Conservation (phyloP, 148 eudicot species). For the Limonium bicolor region DNA sequence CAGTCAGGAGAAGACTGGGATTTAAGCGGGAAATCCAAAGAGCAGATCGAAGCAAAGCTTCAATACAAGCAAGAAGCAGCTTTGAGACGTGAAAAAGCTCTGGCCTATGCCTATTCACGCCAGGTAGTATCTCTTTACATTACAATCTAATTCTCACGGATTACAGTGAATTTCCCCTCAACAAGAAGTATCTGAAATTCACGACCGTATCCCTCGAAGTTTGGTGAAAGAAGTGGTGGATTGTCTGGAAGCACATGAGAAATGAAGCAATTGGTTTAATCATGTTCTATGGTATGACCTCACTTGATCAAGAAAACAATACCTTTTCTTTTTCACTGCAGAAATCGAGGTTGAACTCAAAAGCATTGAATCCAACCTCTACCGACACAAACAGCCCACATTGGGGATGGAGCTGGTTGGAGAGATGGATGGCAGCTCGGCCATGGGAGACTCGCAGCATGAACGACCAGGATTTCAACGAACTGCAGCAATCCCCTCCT, state of each 20-base stretch:
- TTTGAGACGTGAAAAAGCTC: constrained; percentile 82
- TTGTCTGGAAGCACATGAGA: too few species aligned
- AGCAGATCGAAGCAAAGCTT: constrained; percentile 68
- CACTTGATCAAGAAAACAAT: background rate
- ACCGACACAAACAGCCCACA: constrained; percentile 80
- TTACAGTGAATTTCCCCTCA: too few species aligned
- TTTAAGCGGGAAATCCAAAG: constrained; percentile 65
- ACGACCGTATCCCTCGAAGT: too few species aligned
- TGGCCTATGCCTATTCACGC: constrained; percentile 87
- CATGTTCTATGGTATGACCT: background rate
- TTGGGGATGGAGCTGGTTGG: constrained; percentile 99
- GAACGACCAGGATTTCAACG: constrained; percentile 24
- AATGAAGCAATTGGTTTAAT: background rate
- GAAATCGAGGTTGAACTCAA: constrained; percentile 49
- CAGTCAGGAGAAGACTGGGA: constrained; percentile 81
- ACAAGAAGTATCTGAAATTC: too few species aligned
- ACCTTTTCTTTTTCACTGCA: constrained; percentile 25
- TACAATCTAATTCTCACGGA: too few species aligned
- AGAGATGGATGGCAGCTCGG: constrained; percentile 86
- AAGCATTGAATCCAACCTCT: constrained; percentile 44
- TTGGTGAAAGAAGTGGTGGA: too few species aligned
- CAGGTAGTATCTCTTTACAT: constrained; percentile 46
- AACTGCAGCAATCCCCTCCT: constrained; percentile 20
- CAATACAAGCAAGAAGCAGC: constrained; percentile 81
- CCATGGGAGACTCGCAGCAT: constrained; percentile 61